phyloP scores from a whole-genome alignment of 352 stramenopile species.

The Peronosclerospora sorghi region DNA sequence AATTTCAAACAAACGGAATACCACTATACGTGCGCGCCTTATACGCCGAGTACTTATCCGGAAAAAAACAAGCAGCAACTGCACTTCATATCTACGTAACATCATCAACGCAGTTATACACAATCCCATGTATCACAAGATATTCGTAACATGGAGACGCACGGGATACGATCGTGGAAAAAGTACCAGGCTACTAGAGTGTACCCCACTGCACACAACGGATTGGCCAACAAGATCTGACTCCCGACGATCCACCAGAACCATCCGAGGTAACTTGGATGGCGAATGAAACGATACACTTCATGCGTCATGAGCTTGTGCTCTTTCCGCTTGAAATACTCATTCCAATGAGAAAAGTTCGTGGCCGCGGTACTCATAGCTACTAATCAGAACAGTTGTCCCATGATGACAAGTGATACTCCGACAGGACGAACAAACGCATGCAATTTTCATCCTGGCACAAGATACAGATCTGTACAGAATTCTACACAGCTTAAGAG shows the following conservation, averaged over 20 bases:
- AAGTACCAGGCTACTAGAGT: constrained; percentile 88
- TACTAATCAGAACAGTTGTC: constrained; percentile 79
- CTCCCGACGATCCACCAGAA: constrained; percentile 94
- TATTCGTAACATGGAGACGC: constrained; percentile 8
- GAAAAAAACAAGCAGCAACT: constrained; percentile 87
- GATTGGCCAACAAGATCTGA: constrained; percentile 90
- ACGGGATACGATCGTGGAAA: constrained; percentile 91
- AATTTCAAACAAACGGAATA: constrained; percentile 82
- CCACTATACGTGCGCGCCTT: constrained; percentile 79
- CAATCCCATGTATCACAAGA: no score
- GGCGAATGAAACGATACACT: constrained; percentile 87
- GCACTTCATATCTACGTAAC: constrained; percentile 88
- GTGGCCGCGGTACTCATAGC: constrained; percentile 89
- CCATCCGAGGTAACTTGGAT: constrained; percentile 94
- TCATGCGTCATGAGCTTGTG: constrained; percentile 90
- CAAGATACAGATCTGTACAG: no score
- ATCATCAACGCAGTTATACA: no score
- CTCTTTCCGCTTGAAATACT: constrained; percentile 87
- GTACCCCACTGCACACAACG: constrained; percentile 80
- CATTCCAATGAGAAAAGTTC: constrained; percentile 95
- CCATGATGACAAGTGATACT: constrained; percentile 61
- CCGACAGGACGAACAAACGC: constrained; percentile 44
- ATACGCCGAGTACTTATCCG: constrained; percentile 88
- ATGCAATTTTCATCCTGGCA: no score
- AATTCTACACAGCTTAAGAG: no score